Conservation (phyloP, 495 filamentous ascomycete genomes). For the Penicillium antarcticum region DNA sequence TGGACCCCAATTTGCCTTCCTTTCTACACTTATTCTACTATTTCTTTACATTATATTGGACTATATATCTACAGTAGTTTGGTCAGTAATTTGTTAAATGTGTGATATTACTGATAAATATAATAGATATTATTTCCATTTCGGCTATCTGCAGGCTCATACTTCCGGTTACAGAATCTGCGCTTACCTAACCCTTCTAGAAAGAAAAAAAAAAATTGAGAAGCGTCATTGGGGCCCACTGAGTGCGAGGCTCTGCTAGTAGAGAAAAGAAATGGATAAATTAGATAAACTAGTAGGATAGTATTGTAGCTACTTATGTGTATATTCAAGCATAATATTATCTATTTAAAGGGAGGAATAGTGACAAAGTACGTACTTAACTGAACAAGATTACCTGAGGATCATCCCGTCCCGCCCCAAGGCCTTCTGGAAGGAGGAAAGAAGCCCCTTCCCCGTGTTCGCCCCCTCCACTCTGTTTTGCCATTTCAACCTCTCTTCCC, state of each 20-base stretch:
- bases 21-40: background rate
- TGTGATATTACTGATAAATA: too few species aligned
- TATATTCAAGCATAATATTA: too few species aligned
- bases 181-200: constrained; percentile 27
- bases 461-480: constrained; percentile 6
- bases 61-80: too few species aligned
- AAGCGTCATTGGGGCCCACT: constrained; percentile 21
- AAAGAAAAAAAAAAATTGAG: constrained; percentile 18
- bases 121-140: background rate
- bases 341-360: background rate
- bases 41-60: background rate
- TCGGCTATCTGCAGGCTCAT: background rate
- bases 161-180: constrained; percentile 5
- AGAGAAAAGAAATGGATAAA: background rate
- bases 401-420: constrained; percentile 23
- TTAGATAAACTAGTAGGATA: too few species aligned
- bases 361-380: background rate
- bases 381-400: constrained; percentile 5
- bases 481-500: constrained; percentile 7
- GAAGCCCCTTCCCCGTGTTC: constrained; percentile 24
- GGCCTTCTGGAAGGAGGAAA: constrained; percentile 24
- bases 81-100: too few species aligned
- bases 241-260: constrained; percentile 17
- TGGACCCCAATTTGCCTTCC: background rate
- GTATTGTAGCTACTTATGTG: too few species aligned